Conservation (phyloP, 1,139 yeast species). For the Nadsonia starkeyi-henricii region DNA sequence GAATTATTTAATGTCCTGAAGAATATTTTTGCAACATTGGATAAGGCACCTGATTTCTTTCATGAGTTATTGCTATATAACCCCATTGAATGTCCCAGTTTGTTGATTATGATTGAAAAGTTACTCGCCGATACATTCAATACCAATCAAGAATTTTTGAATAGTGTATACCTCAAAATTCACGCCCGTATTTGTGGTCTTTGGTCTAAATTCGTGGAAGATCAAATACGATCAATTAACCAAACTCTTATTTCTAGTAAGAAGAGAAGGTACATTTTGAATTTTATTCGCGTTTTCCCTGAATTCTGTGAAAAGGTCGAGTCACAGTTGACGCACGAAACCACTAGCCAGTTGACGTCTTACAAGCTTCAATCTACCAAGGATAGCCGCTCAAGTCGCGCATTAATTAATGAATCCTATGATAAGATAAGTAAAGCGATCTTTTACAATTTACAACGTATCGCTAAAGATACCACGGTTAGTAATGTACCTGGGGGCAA, state of each 20-base stretch:
- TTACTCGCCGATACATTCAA: slow-evolving; percentile 27
- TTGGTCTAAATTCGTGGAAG: slow-evolving; percentile 49
- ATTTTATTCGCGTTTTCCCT: slow-evolving; percentile 32
- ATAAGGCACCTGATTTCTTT: slow-evolving; percentile 30
- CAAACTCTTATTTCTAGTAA: slow-evolving; percentile 35
- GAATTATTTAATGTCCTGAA: slow-evolving; percentile 40
- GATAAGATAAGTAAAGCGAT: slow-evolving; percentile 22
- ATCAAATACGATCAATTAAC: slow-evolving; percentile 40
- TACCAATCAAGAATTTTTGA: slow-evolving; percentile 55
- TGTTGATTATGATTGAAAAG: slow-evolving; percentile 30
- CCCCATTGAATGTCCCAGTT: slow-evolving; percentile 30
- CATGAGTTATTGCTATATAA: slow-evolving; percentile 24
- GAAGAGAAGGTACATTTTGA: slow-evolving; percentile 30
- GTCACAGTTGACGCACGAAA: slow-evolving; percentile 7
- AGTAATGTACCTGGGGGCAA: not conserved
- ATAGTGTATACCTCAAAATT: slow-evolving; percentile 37
- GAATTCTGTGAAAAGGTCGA: slow-evolving; percentile 30
- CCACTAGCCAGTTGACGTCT: not conserved
- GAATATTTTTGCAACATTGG: slow-evolving; percentile 39
- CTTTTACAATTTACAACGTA: slow-evolving; percentile 19
- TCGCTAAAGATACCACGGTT: slow-evolving; percentile 16
- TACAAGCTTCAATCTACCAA: not conserved
- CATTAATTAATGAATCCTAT: slow-evolving; percentile 32
- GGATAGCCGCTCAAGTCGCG: slow-evolving; percentile 18
- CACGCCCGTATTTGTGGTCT: slow-evolving; percentile 36